These are phyloP conservation scores for Austroboletus eburneus DNA, from an alignment of 768 basidiomycete genomes.

Conservation along the genomic window DNA sequence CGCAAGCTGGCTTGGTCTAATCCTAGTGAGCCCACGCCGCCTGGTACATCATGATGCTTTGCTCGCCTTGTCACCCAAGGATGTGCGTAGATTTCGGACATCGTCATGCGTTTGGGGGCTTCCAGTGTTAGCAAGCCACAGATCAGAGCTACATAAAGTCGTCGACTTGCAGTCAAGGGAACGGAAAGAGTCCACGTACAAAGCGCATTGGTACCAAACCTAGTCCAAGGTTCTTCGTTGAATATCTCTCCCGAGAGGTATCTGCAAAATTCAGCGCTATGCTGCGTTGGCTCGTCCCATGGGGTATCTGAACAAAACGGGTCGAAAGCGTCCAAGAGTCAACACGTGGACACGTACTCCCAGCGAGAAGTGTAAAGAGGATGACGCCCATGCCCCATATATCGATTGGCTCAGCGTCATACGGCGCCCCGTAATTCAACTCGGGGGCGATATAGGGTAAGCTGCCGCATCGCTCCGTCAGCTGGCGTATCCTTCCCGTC, in stretches of 20 bases:
- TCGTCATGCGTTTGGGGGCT: constrained; percentile 60
- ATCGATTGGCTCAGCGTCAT: constrained; percentile 90
- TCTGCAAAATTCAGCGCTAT: constrained; percentile 75
- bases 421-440: constrained; percentile 65
- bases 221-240: constrained; percentile 73
- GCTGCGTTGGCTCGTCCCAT: constrained; percentile 88
- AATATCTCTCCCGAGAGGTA: constrained; percentile 76
- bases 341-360: constrained; percentile 57
- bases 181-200: constrained; percentile 43
- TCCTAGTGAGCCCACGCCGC: not conserved
- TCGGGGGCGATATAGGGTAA: constrained; percentile 94
- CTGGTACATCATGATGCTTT: not conserved
- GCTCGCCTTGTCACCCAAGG: constrained; percentile 72
- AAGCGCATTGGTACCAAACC: constrained; percentile 52
- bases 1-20: constrained; percentile 68
- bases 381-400: constrained; percentile 97
- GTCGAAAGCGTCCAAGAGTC: not conserved
- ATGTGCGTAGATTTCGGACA: constrained; percentile 54
- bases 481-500: constrained; percentile 64
- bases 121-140: constrained; percentile 69
- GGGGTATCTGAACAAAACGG: constrained; percentile 73
- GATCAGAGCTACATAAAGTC: constrained; percentile 57
- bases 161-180: not conserved
- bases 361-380: constrained; percentile 82
- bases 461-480: constrained; percentile 87